phyloP scores from a whole-genome alignment of 2,329 filamentous ascomycete species.

The Leptosphaerulina australis region DNA sequence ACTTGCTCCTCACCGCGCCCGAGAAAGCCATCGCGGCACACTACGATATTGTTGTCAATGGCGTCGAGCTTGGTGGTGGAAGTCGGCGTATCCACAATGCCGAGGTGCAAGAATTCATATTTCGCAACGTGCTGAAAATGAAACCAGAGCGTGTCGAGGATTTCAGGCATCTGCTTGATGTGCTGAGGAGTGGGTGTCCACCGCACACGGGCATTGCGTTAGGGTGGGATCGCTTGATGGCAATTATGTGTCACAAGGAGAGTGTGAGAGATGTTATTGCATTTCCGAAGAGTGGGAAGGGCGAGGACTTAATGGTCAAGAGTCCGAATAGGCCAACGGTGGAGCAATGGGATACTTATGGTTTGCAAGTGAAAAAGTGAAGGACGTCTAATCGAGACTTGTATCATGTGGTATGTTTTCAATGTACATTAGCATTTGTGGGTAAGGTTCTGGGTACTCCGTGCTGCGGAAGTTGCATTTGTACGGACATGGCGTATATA shows the following conservation, averaged over 20 bases:
- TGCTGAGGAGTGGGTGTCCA: constrained; percentile 83
- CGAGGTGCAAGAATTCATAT: constrained; percentile 80
- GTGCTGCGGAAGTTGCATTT: too few species aligned
- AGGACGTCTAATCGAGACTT: not conserved
- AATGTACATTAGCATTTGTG: not conserved
- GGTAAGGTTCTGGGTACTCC: too few species aligned
- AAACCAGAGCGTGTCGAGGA: constrained; percentile 71
- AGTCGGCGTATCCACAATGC: constrained; percentile 90
- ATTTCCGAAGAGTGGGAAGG: constrained; percentile 91
- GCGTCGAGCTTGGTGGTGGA: constrained; percentile 90
- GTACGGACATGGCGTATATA: too few species aligned
- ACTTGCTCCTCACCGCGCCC: constrained; percentile 74
- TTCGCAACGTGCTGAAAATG: constrained; percentile 84
- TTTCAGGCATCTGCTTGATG: constrained; percentile 84
- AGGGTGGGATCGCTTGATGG: constrained; percentile 86
- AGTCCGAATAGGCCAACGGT: constrained; percentile 73
- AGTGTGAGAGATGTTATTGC: constrained; percentile 93
- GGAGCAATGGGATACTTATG: constrained; percentile 65
- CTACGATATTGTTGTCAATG: constrained; percentile 96
- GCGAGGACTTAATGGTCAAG: constrained; percentile 82
- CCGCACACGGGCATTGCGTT: constrained; percentile 93
- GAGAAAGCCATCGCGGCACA: constrained; percentile 79
- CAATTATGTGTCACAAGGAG: constrained; percentile 75
- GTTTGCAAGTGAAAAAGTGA: constrained; percentile 51
- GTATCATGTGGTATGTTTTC: not conserved